A percentile compares a stretch with the other conserved stretches of the same genome.
Evolutionary conservation across 2,329 filamentous ascomycete species (phyloP).

Genomic region (Cercospora sojina): DNA sequence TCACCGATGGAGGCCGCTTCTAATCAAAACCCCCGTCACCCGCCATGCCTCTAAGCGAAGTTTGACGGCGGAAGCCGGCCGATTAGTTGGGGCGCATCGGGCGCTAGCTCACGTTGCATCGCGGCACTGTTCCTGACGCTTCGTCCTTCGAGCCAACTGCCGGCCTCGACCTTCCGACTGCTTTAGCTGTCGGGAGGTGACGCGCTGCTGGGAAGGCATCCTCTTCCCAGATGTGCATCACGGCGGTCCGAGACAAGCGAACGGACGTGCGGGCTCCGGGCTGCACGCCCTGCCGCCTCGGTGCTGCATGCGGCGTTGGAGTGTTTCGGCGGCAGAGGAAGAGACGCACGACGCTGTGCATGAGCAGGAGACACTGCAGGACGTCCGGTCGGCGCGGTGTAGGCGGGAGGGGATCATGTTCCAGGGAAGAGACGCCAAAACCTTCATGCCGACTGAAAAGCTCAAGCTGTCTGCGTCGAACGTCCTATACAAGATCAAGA

Average conservation of each 20-base stretch:
- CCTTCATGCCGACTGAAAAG: background rate
- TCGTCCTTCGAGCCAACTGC: constrained; percentile 5
- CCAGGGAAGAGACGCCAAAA: background rate
- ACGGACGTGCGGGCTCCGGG: background rate
- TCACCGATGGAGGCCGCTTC: background rate
- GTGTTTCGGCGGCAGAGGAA: background rate
- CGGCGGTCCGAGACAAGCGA: background rate
- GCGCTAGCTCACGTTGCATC: constrained; percentile 6
- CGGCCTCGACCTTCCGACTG: background rate
- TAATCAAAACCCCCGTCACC: background rate
- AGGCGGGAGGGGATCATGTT: background rate
- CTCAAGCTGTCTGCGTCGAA: background rate
- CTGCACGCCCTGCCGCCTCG: background rate
- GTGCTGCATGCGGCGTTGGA: background rate
- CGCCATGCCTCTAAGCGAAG: background rate
- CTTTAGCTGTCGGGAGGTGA: constrained; percentile 12
- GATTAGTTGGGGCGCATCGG: constrained; percentile 8
- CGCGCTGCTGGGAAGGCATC: constrained; percentile 3
- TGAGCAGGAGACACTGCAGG: background rate
- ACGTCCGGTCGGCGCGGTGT: background rate
- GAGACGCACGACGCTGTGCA: background rate
- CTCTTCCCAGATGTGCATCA: constrained; percentile 2
- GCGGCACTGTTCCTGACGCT: constrained; percentile 1
- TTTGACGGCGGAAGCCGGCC: background rate
- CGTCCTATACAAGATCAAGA: background rate